Evolutionary conservation across 306 rosid genomes (phyloP), one percentile per base, ranked within the genome.

Genomic region (Fragaria iinumae): DNA sequence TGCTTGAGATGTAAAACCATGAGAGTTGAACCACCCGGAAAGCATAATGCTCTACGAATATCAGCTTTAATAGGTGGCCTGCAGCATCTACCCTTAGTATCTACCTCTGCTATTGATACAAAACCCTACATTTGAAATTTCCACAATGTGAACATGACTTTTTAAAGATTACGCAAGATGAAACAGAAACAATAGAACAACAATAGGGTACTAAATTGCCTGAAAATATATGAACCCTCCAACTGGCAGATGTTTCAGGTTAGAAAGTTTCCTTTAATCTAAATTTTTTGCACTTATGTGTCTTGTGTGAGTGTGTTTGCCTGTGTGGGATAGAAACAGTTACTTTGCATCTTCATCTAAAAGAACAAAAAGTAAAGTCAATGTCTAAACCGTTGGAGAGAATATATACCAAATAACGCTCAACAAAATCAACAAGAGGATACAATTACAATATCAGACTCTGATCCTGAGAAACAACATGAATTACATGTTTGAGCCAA

Each of bases 11-110:
- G 88, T 74, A 83, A 87, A 87, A 89, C 78, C 98, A 93, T 90
- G 85, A 93, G 93, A 56, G 96, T 90, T 52, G 98, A 91, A 75
- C 96, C 96, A 59, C 98, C 98, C 16, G 92, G 98, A 81, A 93
- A 86, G 87, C 97, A 91, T 86, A 93, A 85, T 56, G 93, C 85
- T 87, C 80, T 86, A 45, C 92, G 91, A 82, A 93, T 87, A 77
- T 77, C 89, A 71, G 98, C 88, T 87, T 83, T 91, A 73, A 93
- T 78, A 59, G 97, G 96, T n/a, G 90, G 71, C 83, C 86, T 88
- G 47, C 87, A 87, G 74, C 88, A 83, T 80, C 84, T 87, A 48
- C 98, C 98, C 83, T 83, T 93, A 23, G 82, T 45, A 69, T 83
- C 97, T 79, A 93, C 96, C 83, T 91, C 88, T 67, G 97, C 98